Evolutionary conservation across 2,329 filamentous ascomycete genomes (phyloP).

Genomic region (Rhytidhysteron rufulum): DNA sequence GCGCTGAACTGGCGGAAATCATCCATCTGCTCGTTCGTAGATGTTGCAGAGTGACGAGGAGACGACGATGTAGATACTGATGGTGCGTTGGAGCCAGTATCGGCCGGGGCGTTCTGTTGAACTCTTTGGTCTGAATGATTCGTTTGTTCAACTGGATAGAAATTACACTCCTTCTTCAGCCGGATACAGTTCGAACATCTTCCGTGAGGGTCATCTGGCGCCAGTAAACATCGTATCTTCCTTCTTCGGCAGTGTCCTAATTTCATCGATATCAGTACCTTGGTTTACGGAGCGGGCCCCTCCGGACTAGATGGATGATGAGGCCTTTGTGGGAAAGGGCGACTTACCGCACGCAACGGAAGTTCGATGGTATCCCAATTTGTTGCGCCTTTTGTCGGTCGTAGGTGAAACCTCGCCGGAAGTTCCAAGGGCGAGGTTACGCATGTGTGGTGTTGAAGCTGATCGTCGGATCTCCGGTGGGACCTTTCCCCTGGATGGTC

Average conservation of each 20-base stretch:
- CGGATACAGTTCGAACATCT: conserved; percentile 91
- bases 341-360: conserved; percentile 92
- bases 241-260: conserved; percentile 85
- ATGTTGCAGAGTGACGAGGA: conserved; percentile 32
- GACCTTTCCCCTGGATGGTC: conserved; percentile 37
- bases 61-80: conserved; percentile 49
- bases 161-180: conserved; percentile 91
- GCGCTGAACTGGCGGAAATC: conserved; percentile 24
- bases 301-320: conserved; percentile 1
- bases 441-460: conserved; percentile 47
- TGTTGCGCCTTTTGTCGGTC: conserved; percentile 74
- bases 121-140: conserved; percentile 50
- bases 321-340: background rate
- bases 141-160: conserved; percentile 81
- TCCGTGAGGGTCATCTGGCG: conserved; percentile 66
- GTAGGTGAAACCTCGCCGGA: conserved; percentile 43
- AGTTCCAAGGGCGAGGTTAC: conserved; percentile 34
- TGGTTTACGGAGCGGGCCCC: background rate
- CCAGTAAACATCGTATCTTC: conserved; percentile 86
- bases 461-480: conserved; percentile 39
- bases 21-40: conserved; percentile 23
- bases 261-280: conserved; percentile 15
- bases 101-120: conserved; percentile 41
- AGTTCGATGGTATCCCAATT: conserved; percentile 90
- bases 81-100: conserved; percentile 37